A percentile compares a stretch with the other conserved stretches of the same genome.
Evolutionary conservation across 768 basidiomycete genomes (phyloP).

Genomic region (Myochromella boudieri): DNA sequence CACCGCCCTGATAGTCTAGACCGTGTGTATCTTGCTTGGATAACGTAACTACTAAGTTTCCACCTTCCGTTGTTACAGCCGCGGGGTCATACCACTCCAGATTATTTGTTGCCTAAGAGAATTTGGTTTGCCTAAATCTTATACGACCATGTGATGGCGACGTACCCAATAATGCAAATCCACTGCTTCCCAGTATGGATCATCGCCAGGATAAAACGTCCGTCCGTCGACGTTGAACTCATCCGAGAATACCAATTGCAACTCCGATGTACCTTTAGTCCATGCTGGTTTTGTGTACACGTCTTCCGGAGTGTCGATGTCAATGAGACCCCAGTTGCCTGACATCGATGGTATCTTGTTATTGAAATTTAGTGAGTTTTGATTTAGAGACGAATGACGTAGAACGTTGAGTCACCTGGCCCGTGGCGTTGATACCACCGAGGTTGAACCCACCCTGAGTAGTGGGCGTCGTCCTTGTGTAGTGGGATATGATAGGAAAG

Average conservation of each 20-base stretch:
- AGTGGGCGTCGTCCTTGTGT: conserved; percentile 21
- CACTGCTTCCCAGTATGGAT: conserved; percentile 84
- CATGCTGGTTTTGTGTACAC: conserved; percentile 58
- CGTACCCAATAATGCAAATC: conserved; percentile 76
- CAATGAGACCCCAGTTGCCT: conserved; percentile 57
- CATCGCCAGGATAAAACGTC: conserved; percentile 79
- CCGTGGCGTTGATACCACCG: conserved; percentile 61
- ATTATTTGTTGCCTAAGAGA: conserved; percentile 56
- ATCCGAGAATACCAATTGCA: conserved; percentile 72
- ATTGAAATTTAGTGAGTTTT: neutral
- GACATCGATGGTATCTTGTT: conserved; percentile 55
- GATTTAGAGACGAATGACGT: conserved; percentile 14
- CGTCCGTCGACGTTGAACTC: conserved; percentile 76
- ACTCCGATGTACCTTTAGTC: conserved; percentile 46
- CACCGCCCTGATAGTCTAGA: conserved; percentile 69
- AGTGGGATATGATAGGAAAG: conserved; percentile 36
- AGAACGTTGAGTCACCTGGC: conserved; percentile 40
- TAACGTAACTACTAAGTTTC: conserved; percentile 74
- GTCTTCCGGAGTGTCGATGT: conserved; percentile 51
- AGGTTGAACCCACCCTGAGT: conserved; percentile 36
- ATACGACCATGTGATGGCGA: too few species aligned
- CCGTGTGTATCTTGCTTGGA: conserved; percentile 61
- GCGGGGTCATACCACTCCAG: conserved; percentile 88
- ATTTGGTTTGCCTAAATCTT: too few species aligned
- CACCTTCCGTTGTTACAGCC: conserved; percentile 71